Conservation (phyloP, 371 early-diverging fungal species). For the Haplosporangium sp. region DNA sequence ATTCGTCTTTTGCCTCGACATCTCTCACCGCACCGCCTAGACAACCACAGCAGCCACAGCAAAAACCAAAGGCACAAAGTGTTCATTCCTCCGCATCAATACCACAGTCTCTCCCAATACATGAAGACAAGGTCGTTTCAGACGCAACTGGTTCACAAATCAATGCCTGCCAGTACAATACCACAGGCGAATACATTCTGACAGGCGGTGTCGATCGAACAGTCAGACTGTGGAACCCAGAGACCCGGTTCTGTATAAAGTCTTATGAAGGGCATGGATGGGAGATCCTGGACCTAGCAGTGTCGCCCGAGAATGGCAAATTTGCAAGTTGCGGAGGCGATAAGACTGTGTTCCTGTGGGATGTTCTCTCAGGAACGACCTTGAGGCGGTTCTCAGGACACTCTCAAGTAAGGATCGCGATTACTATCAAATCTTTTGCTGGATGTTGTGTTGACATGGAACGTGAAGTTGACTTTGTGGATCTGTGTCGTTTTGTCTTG, state of each 20-base stretch:
- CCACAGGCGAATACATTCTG: slow-evolving; percentile 77
- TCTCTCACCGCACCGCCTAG: background rate
- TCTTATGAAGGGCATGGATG: slow-evolving; percentile 90
- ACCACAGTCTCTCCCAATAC: slow-evolving; percentile 24
- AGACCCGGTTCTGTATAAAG: slow-evolving; percentile 74
- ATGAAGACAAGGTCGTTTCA: slow-evolving; percentile 35
- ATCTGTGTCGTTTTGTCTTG: background rate
- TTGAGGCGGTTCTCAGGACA: slow-evolving; percentile 86
- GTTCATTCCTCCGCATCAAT: slow-evolving; percentile 5
- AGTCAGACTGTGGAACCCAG: slow-evolving; percentile 86
- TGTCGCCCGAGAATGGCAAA: slow-evolving; percentile 83
- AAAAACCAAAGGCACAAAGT: background rate
- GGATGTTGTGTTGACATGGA: background rate
- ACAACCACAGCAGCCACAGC: background rate
- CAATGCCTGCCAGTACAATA: slow-evolving; percentile 74
- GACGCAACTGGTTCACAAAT: slow-evolving; percentile 55
- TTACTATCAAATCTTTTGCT: no score
- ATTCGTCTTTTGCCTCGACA: background rate
- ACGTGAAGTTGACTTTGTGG: background rate
- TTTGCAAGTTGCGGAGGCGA: slow-evolving; percentile 90
- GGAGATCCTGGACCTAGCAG: slow-evolving; percentile 82
- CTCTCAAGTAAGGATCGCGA: slow-evolving; percentile 66
- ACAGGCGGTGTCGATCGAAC: slow-evolving; percentile 85
- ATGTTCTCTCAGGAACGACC: slow-evolving; percentile 80
- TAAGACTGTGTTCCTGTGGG: slow-evolving; percentile 86